Evolutionary conservation across 805 yeast species (phyloP).

Genomic region (Candida vartiovaarae): DNA sequence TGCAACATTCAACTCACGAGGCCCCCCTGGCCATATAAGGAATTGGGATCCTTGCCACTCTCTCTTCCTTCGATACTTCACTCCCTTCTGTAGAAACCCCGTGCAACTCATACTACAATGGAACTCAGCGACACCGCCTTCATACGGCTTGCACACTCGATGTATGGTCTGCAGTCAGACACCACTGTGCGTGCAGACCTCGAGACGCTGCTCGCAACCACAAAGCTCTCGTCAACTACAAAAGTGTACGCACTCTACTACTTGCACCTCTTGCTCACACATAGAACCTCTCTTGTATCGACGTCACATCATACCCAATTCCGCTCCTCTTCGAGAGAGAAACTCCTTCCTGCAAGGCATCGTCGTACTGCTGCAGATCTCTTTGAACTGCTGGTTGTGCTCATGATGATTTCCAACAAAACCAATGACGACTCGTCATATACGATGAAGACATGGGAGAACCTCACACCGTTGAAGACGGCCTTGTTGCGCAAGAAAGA

Average conservation of each 20-base stretch:
- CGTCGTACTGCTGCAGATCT: conserved; percentile 8
- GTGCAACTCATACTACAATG: background rate
- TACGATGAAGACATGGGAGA: conserved; percentile 44
- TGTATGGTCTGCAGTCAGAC: conserved; percentile 2
- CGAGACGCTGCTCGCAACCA: conserved; percentile 10
- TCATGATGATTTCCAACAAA: conserved; percentile 34
- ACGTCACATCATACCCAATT: background rate
- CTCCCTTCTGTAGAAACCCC: no score
- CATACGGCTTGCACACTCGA: conserved; percentile 14
- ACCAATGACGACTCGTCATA: conserved; percentile 42
- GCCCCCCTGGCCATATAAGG: no score
- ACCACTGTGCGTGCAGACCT: conserved; percentile 4
- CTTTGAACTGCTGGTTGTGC: conserved; percentile 24
- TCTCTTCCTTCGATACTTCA: no score
- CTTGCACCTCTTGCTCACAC: conserved; percentile 10
- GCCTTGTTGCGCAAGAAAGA: conserved; percentile 13
- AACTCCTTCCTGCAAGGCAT: conserved; percentile 4
- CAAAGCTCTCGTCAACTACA: conserved; percentile 13
- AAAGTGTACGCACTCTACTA: conserved; percentile 18
- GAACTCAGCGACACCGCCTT: conserved; percentile 7
- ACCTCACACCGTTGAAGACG: conserved; percentile 17
- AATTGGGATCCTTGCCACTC: no score
- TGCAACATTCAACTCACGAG: no score
- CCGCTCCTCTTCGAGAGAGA: conserved; percentile 5
- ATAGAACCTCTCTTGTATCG: conserved; percentile 7